phyloP scores from a whole-genome alignment of 768 basidiomycete species.

The Pleurotus cornucopiae region DNA sequence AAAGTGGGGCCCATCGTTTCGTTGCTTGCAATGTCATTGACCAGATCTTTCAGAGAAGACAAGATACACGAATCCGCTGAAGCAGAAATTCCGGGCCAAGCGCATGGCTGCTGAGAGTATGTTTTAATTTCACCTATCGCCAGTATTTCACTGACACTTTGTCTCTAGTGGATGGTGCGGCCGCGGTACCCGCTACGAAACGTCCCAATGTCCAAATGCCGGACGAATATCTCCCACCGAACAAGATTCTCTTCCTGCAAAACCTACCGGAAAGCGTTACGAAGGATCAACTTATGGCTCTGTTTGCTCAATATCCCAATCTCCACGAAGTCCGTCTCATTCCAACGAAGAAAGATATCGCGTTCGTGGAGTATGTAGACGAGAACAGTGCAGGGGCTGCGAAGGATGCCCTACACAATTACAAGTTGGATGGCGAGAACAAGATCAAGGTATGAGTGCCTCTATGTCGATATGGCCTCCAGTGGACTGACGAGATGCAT shows the following conservation, averaged over 20 bases:
- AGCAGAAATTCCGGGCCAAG: conserved; percentile 80
- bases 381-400: conserved; percentile 87
- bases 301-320: conserved; percentile 95
- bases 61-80: conserved; percentile 86
- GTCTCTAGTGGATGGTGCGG: conserved; percentile 60
- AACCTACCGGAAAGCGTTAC: conserved; percentile 92
- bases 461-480: background rate
- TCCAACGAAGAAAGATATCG: conserved; percentile 95
- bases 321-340: conserved; percentile 97
- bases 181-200: conserved; percentile 62
- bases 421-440: conserved; percentile 94
- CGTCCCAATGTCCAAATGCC: conserved; percentile 94
- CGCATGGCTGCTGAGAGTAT: conserved; percentile 77
- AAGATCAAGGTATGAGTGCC: conserved; percentile 81
- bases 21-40: conserved; percentile 5
- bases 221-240: conserved; percentile 98
- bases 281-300: conserved; percentile 84
- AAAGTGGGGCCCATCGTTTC: conserved; percentile 53
- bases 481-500: conserved; percentile 10
- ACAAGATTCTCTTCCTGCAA: conserved; percentile 98
- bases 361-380: conserved; percentile 97
- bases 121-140: conserved; percentile 15
- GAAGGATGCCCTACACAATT: conserved; percentile 96
- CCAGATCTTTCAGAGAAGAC: conserved; percentile 51
- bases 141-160: conserved; percentile 10